phyloP scores from a whole-genome alignment of 1,284 basidiomycete genomes.

The Coniophora puteana region DNA sequence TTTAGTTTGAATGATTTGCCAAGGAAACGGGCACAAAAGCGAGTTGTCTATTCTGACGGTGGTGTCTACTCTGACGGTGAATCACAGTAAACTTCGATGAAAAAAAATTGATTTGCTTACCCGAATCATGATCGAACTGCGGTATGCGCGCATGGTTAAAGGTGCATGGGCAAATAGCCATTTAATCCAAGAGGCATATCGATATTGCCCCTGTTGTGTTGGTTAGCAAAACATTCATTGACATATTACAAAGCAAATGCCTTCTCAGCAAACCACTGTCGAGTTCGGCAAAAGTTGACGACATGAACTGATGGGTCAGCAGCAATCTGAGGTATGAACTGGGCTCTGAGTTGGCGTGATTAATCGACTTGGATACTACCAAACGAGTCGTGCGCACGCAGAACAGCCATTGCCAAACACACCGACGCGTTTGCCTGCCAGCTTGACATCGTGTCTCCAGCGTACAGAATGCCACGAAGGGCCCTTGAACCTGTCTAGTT shows the following conservation, averaged over 20 bases:
- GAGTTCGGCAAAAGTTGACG: constrained; percentile 50
- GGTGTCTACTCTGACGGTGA: no score
- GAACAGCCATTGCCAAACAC: constrained; percentile 67
- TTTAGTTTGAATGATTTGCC: no score
- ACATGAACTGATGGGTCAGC: constrained; percentile 44
- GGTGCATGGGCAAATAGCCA: constrained; percentile 50
- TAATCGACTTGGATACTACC: constrained; percentile 9
- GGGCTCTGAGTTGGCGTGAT: no score
- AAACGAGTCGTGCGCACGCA: constrained; percentile 39
- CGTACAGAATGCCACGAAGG: constrained; percentile 49
- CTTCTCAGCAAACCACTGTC: constrained; percentile 45
- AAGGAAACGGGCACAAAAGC: no score
- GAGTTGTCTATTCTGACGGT: no score
- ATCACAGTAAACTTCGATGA: no score
- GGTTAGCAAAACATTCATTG: constrained; percentile 2
- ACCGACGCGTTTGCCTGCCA: constrained; percentile 51
- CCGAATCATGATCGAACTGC: constrained; percentile 40
- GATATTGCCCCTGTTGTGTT: constrained; percentile 30
- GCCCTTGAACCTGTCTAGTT: constrained; percentile 47
- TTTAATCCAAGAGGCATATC: constrained; percentile 39
- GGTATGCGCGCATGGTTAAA: constrained; percentile 40
- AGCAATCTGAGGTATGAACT: constrained; percentile 48
- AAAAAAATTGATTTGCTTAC: no score
- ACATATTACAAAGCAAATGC: no score
- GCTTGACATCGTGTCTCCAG: constrained; percentile 53